These are phyloP conservation scores for Nannochloropsis oceanica DNA, from an alignment of 108 stramenopile genomes.

Conservation along the genomic window DNA sequence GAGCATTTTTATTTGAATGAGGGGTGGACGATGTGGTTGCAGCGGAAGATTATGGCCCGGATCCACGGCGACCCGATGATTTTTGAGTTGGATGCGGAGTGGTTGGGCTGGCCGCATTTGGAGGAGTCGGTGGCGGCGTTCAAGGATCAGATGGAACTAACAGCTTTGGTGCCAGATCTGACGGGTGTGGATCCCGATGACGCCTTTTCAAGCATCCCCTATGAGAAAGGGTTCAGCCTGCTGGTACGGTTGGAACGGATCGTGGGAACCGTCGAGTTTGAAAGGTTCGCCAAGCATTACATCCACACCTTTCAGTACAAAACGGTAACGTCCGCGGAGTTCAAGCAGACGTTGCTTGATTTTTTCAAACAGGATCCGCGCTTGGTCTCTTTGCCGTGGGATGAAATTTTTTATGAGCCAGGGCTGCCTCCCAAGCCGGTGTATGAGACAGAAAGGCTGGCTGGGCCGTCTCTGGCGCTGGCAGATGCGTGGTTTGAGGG, in stretches of 20 bases:
- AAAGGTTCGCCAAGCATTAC: slow-evolving; percentile 68
- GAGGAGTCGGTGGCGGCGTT: slow-evolving; percentile 40
- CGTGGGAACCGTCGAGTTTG: slow-evolving; percentile 63
- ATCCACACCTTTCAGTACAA: slow-evolving; percentile 52
- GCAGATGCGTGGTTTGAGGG: slow-evolving; percentile 53
- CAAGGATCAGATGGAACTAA: slow-evolving; percentile 36
- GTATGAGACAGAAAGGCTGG: slow-evolving; percentile 54
- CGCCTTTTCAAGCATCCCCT: slow-evolving; percentile 71
- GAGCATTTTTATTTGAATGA: slow-evolving; percentile 87
- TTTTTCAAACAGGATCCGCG: slow-evolving; percentile 38
- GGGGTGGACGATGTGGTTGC: slow-evolving; percentile 92
- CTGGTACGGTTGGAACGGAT: slow-evolving; percentile 59
- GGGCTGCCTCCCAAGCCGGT: slow-evolving; percentile 61
- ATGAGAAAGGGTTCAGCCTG: slow-evolving; percentile 55
- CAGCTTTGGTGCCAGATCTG: slow-evolving; percentile 53
- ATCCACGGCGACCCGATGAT: slow-evolving; percentile 13
- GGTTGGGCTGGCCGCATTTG: slow-evolving; percentile 6
- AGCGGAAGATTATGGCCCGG: slow-evolving; percentile 78
- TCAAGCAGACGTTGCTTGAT: slow-evolving; percentile 52
- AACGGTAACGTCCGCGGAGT: slow-evolving; percentile 57
- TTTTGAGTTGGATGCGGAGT: slow-evolving; percentile 20
- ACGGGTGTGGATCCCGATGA: slow-evolving; percentile 90
- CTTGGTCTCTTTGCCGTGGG: background rate
- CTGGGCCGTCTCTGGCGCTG: slow-evolving; percentile 49
- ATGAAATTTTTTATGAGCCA: slow-evolving; percentile 18